These are phyloP conservation scores for Anaeromyces robustus DNA, from an alignment of 192 early-diverging fungal species.

Conservation along the genomic window DNA sequence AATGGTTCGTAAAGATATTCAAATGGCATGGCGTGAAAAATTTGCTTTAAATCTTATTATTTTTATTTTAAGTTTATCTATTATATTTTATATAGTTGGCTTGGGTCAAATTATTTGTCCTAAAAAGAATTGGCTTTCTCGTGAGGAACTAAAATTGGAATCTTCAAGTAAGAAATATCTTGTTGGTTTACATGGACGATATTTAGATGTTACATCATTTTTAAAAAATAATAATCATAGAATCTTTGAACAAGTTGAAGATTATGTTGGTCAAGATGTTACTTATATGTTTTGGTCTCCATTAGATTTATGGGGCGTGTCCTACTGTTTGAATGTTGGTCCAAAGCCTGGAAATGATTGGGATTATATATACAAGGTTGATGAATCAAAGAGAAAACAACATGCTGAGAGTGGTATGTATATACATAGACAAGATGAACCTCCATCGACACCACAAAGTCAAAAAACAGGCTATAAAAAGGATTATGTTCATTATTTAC, in stretches of 20 bases:
- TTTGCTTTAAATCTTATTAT: constrained; percentile 79
- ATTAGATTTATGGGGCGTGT: background rate
- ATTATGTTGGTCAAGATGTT: background rate
- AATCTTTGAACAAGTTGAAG: background rate
- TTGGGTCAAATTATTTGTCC: constrained; percentile 64
- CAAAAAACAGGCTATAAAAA: background rate
- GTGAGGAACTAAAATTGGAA: background rate
- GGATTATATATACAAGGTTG: background rate
- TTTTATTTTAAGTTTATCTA: constrained; percentile 52
- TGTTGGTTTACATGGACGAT: background rate
- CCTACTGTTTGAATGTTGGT: background rate
- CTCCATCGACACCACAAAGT: background rate
- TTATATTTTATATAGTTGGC: constrained; percentile 67
- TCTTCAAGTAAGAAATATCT: background rate
- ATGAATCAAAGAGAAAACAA: background rate
- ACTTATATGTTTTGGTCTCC: background rate
- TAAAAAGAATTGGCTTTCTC: constrained; percentile 26
- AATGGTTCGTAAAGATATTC: constrained; percentile 17
- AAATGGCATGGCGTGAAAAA: constrained; percentile 96
- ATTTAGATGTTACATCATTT: background rate
- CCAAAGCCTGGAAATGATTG: background rate
- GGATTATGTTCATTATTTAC: background rate
- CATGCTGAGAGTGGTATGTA: background rate
- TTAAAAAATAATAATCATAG: background rate
- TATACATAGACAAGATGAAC: background rate